These are phyloP conservation scores for Podospora pseudocomata DNA, from an alignment of 495 filamentous ascomycete species.

Conservation along the genomic window DNA sequence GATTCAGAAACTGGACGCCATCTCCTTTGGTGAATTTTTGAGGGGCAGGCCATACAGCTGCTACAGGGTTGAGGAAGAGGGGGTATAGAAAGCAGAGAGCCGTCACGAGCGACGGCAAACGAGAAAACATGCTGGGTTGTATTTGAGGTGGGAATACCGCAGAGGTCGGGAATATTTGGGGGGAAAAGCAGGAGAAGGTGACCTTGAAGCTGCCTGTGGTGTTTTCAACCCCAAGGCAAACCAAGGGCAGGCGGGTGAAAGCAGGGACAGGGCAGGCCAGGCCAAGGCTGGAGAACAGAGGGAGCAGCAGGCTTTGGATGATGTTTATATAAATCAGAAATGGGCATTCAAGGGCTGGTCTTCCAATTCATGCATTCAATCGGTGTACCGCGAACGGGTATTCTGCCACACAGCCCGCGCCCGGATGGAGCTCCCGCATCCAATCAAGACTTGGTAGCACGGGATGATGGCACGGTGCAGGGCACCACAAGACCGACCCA, in stretches of 20 bases:
- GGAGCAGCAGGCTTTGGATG: constrained; percentile 6
- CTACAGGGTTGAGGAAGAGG: constrained; percentile 26
- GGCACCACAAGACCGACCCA: neutral
- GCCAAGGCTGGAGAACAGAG: neutral
- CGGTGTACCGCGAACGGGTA: neutral
- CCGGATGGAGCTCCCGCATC: constrained; percentile 8
- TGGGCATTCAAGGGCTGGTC: neutral
- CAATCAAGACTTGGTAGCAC: constrained; percentile 13
- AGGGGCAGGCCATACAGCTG: constrained; percentile 61
- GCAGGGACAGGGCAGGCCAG: neutral
- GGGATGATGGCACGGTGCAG: constrained; percentile 8
- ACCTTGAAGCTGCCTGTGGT: neutral
- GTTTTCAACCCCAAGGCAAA: neutral
- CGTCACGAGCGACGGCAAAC: constrained; percentile 31
- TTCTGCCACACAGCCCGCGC: constrained; percentile 9
- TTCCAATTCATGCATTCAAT: neutral
- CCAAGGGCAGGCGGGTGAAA: neutral
- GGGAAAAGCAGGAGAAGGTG: neutral
- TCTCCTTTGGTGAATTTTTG: constrained; percentile 48
- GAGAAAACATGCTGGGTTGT: constrained; percentile 29
- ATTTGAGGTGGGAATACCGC: neutral
- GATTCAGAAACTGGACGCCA: constrained; percentile 53
- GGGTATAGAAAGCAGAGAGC: constrained; percentile 34
- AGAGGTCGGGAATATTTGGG: neutral
- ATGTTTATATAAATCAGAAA: constrained; percentile 16